Evolutionary conservation across 2,329 filamentous ascomycete species (phyloP).

Genomic region (Aspergillus persii): DNA sequence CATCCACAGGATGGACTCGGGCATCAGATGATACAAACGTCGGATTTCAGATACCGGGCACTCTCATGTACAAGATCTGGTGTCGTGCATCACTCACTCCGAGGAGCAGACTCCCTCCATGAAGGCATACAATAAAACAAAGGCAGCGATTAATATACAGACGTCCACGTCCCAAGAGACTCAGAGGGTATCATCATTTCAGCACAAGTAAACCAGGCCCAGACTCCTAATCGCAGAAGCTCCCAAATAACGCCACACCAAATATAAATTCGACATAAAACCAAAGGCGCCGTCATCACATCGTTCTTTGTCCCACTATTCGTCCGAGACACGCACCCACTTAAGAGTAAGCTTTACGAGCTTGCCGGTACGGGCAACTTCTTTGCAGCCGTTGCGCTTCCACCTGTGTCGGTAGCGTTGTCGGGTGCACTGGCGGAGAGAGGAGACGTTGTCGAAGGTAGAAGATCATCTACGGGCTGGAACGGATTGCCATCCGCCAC

Average conservation of each 20-base stretch:
- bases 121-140: not conserved
- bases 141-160: not conserved
- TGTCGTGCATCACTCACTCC: not conserved
- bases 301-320: not conserved
- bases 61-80: not conserved
- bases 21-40: no score
- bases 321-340: not conserved
- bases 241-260: constrained; percentile 5
- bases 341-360: not conserved
- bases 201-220: not conserved
- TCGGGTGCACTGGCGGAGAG: constrained; percentile 24
- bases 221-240: not conserved
- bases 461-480: constrained; percentile 27
- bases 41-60: not conserved
- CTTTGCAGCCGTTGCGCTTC: constrained; percentile 21
- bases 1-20: no score
- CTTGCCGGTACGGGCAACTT: constrained; percentile 20
- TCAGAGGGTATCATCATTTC: not conserved
- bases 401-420: constrained; percentile 18
- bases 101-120: not conserved
- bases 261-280: not conserved
- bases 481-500: constrained; percentile 35
- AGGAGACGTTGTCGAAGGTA: constrained; percentile 21
- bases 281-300: not conserved
- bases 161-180: not conserved